phyloP scores from a whole-genome alignment of 768 basidiomycete genomes.

The Trametes maxima region DNA sequence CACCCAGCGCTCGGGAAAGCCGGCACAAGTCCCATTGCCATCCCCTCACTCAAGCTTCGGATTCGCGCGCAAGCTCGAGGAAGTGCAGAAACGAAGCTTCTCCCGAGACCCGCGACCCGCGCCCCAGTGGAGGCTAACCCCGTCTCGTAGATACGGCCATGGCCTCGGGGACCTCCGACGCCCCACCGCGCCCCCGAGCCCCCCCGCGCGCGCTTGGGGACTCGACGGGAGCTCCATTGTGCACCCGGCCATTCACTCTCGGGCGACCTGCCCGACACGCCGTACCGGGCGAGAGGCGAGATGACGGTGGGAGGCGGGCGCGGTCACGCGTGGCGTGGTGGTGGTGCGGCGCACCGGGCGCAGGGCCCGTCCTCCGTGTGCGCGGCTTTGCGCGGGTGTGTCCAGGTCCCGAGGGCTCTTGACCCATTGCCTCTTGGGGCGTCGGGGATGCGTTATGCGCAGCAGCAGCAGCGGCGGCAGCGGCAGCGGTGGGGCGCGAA shows the following conservation, averaged over 20 bases:
- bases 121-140: too few relatives aligned
- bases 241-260: constrained; percentile 2
- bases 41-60: background rate
- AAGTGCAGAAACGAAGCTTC: too few relatives aligned
- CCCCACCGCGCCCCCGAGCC: background rate
- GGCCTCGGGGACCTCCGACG: too few relatives aligned
- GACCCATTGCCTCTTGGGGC: too few relatives aligned
- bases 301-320: background rate
- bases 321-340: background rate
- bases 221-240: too few relatives aligned
- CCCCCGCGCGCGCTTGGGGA: background rate
- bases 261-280: constrained; percentile 8
- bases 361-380: constrained; percentile 14
- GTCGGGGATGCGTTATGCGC: background rate
- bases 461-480: too few relatives aligned
- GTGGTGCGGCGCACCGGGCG: background rate
- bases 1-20: too few relatives aligned
- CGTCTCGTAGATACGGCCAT: too few relatives aligned
- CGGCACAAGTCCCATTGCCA: background rate
- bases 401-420: background rate
- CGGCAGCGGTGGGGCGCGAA: background rate
- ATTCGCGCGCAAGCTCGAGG: too few relatives aligned
- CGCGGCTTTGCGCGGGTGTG: constrained; percentile 11
- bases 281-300: too few relatives aligned
- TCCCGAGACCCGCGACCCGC: too few relatives aligned